Evolutionary conservation across 2,329 filamentous ascomycete species (phyloP), one percentile per base, ranked within the genome.

Genomic region (Colletotrichum sp.): DNA sequence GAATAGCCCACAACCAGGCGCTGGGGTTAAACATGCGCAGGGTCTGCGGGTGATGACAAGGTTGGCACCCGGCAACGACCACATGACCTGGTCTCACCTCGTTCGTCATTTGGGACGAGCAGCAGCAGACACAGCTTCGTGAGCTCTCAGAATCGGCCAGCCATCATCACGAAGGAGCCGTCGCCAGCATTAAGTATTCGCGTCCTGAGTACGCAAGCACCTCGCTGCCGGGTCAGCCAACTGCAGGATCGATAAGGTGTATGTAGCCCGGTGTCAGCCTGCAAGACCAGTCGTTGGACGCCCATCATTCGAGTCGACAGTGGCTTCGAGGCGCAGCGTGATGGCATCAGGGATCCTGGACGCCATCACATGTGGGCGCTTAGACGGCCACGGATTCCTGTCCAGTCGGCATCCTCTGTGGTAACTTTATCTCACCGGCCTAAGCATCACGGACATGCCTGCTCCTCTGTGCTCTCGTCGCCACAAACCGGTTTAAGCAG

Each of bases 351-450:
- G 18, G 43, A 69, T 69, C 57, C 47, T 47, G 27, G 57, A 51
- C 58, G 47, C 70, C 70, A 61, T 72, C 70, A 63, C 70, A 47
- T 58, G 61, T 51, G 59, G 70, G 47, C 70, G 58, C 66, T 34
- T 69, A 72, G 71, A 66, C 61, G 61, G 61, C 24, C 66, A 73
- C 70, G 36, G 15, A 21, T 38, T 43, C 15, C 38, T 64, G 36
- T 33, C 16, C 18, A n/a, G 24, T 64, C 36, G 38, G 24, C 24
- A 51, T 51, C 43, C 43, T 51, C n/a, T 24, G 43, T n/a, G 34
- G 15, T 33, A 24, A 51, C 38, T 38, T 21, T 51, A 47, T 62
- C 27, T 64, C 36, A 18, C 36, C 24, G 24, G 3, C 36, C 29
- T 29, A 13, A 27, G 24, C 36, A 64, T 64, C 61, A 64, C 36